phyloP scores from a whole-genome alignment of 345 rosid genomes.

The Aethionema arabicum region DNA sequence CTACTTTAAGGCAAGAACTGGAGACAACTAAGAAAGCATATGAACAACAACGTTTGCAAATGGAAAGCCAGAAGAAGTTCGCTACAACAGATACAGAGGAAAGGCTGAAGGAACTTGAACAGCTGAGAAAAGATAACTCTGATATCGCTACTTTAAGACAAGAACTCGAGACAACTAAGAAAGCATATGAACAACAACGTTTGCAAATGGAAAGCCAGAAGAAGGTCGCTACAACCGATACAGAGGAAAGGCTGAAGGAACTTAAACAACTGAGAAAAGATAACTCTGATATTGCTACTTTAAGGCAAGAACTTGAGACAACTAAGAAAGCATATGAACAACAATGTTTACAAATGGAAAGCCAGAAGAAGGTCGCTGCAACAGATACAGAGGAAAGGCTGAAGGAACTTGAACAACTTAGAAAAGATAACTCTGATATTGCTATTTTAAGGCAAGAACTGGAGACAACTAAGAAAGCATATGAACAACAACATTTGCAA shows the following conservation, averaged over 20 bases:
- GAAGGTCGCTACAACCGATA: slow-evolving; percentile 41
- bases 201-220: slow-evolving; percentile 55
- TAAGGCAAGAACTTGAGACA: slow-evolving; percentile 53
- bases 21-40: slow-evolving; percentile 48
- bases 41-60: slow-evolving; percentile 48
- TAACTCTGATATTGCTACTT: slow-evolving; percentile 38
- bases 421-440: slow-evolving; percentile 45
- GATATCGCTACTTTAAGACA: slow-evolving; percentile 42
- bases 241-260: slow-evolving; percentile 46
- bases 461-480: slow-evolving; percentile 38
- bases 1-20: slow-evolving; percentile 53
- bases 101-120: slow-evolving; percentile 46
- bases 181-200: slow-evolving; percentile 48
- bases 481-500: slow-evolving; percentile 44
- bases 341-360: slow-evolving; percentile 51
- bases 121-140: slow-evolving; percentile 52
- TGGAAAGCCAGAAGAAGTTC: slow-evolving; percentile 49
- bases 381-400: slow-evolving; percentile 40
- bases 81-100: slow-evolving; percentile 34
- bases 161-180: slow-evolving; percentile 51
- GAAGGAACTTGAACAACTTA: slow-evolving; percentile 58
- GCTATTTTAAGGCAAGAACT: slow-evolving; percentile 41
- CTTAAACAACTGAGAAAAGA: slow-evolving; percentile 61
- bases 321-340: slow-evolving; percentile 50
- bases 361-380: slow-evolving; percentile 47